Percentiles rank a stretch among this genome's conserved stretches.
Evolutionary conservation across 2,329 filamentous ascomycete genomes (phyloP).

Genomic region (Trichoderma simmonsii): DNA sequence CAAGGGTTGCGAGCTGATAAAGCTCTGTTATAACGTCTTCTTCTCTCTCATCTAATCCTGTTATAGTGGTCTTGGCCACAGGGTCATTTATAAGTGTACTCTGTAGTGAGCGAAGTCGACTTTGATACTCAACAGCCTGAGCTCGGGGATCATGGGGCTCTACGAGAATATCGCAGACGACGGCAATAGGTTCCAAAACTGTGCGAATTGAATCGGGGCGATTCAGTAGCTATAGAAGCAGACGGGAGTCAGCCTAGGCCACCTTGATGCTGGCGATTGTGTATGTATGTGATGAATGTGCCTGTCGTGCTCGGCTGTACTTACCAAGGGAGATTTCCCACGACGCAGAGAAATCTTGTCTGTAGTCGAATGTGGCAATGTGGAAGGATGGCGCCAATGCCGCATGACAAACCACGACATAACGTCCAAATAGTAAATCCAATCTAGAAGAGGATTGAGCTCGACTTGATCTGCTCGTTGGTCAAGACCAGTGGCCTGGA

Average conservation of each 20-base stretch:
- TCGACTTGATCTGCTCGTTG: background rate
- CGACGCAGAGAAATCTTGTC: background rate
- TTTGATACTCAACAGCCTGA: background rate
- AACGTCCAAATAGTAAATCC: background rate
- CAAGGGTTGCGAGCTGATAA: background rate
- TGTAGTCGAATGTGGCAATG: background rate
- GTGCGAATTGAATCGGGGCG: background rate
- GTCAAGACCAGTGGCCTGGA: background rate
- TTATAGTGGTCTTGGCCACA: background rate
- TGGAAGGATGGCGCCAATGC: background rate
- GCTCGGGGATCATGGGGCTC: background rate
- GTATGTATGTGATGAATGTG: background rate
- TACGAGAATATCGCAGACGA: background rate
- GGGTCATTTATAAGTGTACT: background rate
- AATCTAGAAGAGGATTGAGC: background rate
- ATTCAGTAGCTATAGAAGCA: background rate
- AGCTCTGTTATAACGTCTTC: background rate
- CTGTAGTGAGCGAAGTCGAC: background rate
- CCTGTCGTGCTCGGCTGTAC: background rate
- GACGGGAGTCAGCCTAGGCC: background rate
- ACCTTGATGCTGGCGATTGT: background rate
- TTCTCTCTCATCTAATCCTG: background rate
- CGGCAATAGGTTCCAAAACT: background rate
- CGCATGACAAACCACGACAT: slow-evolving; percentile 2
- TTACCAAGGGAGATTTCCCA: background rate